phyloP scores from a whole-genome alignment of 2,329 filamentous ascomycete genomes.

The Alternaria sp. region DNA sequence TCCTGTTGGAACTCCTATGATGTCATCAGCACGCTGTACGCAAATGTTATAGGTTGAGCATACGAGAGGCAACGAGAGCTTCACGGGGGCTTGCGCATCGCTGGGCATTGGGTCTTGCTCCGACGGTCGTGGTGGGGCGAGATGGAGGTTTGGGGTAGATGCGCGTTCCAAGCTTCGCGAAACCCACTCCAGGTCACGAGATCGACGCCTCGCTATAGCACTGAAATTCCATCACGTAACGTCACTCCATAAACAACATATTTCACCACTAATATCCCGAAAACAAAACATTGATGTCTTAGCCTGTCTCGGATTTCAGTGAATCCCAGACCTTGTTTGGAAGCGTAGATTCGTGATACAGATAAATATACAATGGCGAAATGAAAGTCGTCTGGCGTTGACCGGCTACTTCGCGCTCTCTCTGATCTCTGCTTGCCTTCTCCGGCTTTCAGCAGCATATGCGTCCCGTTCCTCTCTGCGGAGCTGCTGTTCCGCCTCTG shows the following conservation, averaged over 20 bases:
- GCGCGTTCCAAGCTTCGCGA: conserved; percentile 26
- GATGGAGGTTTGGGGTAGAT: conserved; percentile 22
- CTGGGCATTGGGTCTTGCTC: conserved; percentile 46
- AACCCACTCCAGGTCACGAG: conserved; percentile 41
- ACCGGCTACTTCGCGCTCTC: conserved; percentile 38
- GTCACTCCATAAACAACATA: not conserved
- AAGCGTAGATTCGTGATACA: conserved; percentile 32
- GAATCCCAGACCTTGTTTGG: not conserved
- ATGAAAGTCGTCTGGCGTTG: conserved; percentile 5
- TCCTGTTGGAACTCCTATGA: conserved; percentile 86
- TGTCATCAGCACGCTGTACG: conserved; percentile 34
- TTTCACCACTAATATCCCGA: not conserved
- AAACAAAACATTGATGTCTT: not conserved
- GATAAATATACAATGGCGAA: conserved; percentile 25
- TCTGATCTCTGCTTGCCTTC: conserved; percentile 46
- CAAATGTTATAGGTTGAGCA: conserved; percentile 23
- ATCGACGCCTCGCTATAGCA: not conserved
- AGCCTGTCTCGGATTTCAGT: not conserved
- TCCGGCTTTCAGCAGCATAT: conserved; percentile 44
- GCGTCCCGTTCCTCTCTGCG: conserved; percentile 44
- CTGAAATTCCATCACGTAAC: not conserved
- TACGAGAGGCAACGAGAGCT: conserved; percentile 80
- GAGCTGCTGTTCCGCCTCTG: conserved; percentile 35
- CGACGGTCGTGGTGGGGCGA: conserved; percentile 26
- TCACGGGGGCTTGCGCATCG: conserved; percentile 68